Evolutionary conservation across 78 protist genomes (phyloP).

Genomic region (Protostelium mycophagum): DNA sequence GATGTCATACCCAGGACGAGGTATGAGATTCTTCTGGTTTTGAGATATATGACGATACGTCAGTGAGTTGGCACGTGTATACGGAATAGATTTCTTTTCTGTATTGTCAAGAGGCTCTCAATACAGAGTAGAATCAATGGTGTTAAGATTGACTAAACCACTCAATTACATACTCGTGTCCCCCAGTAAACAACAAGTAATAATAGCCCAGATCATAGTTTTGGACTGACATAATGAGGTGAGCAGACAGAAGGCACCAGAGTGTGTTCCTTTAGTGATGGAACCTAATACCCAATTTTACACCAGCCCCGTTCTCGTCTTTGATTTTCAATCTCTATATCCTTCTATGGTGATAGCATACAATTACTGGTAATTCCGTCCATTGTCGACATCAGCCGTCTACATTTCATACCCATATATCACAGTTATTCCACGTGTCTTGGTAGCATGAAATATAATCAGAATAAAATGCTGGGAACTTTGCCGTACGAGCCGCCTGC

Average conservation of each 20-base stretch:
- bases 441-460: constrained; percentile 5
- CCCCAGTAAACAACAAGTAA: constrained; percentile 59
- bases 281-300: constrained; percentile 81
- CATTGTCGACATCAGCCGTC: constrained; percentile 2
- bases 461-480: constrained; percentile 42
- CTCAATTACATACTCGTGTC: constrained; percentile 58
- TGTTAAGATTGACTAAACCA: constrained; percentile 78
- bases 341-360: constrained; percentile 96
- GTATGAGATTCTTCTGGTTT: background rate
- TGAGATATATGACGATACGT: background rate
- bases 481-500: constrained; percentile 16
- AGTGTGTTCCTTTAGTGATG: constrained; percentile 86
- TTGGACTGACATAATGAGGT: background rate
- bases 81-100: constrained; percentile 86
- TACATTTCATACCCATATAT: background rate
- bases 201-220: background rate
- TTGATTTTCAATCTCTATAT: constrained; percentile 94
- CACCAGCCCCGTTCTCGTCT: constrained; percentile 86
- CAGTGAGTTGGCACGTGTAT: constrained; percentile 84
- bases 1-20: constrained; percentile 77
- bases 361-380: constrained; percentile 88
- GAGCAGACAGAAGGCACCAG: constrained; percentile 54
- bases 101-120: constrained; percentile 88
- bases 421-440: constrained; percentile 52
- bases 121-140: constrained; percentile 89